These are phyloP conservation scores for Articulospora tetracladia DNA, from an alignment of 495 filamentous ascomycete genomes.

Conservation along the genomic window DNA sequence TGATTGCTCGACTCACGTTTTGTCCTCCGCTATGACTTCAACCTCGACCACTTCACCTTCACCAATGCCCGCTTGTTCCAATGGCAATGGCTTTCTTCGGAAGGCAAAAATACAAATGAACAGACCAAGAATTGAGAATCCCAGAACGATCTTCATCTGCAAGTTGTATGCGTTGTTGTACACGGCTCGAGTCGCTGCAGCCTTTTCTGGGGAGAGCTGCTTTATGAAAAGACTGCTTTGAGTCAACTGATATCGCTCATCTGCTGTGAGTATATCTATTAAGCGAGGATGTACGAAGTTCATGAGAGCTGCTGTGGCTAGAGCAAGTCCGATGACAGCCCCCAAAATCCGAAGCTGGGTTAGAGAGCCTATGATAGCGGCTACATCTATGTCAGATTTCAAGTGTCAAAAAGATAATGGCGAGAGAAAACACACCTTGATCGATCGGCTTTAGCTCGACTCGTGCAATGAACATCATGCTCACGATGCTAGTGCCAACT, in stretches of 20 bases:
- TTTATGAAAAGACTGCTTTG: background rate
- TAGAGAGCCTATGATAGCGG: slow-evolving; percentile 43
- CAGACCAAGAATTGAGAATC: background rate
- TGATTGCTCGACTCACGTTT: background rate
- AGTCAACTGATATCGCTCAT: background rate
- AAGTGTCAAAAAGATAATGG: background rate
- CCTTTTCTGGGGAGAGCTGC: background rate
- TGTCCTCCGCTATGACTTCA: background rate
- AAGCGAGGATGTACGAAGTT: background rate
- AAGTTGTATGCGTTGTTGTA: slow-evolving; percentile 12
- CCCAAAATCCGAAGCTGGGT: slow-evolving; percentile 34
- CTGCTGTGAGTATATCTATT: background rate
- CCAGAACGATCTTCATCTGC: slow-evolving; percentile 10
- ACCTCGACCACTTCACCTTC: background rate
- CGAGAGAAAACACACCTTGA: slow-evolving; percentile 7
- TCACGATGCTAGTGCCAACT: slow-evolving; percentile 15
- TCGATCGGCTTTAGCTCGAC: slow-evolving; percentile 5
- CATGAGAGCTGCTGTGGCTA: background rate
- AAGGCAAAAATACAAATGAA: background rate
- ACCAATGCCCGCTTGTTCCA: background rate
- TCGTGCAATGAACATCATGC: background rate
- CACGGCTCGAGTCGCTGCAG: background rate
- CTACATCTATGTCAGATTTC: slow-evolving; percentile 18
- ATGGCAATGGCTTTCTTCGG: background rate
- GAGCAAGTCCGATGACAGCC: slow-evolving; percentile 30